Percentiles rank a stretch among this genome's conserved stretches.
These are phyloP conservation scores for Suillus alpinus DNA, from an alignment of 768 basidiomycete species.

Conservation along the genomic window DNA sequence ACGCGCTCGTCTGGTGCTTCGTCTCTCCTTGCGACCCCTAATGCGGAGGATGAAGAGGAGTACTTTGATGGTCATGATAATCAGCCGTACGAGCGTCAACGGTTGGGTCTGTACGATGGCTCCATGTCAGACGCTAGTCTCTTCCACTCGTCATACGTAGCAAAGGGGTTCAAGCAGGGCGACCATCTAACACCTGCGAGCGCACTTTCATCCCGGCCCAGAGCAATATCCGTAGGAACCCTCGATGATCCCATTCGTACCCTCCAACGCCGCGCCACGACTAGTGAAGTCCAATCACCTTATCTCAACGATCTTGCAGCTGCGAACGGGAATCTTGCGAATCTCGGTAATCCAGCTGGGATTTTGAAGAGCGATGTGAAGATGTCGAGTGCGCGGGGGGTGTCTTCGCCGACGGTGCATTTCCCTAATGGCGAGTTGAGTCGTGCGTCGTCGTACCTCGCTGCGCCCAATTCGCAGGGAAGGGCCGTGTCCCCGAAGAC, in stretches of 20 bases:
- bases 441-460: conserved; percentile 63
- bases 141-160: conserved; percentile 57
- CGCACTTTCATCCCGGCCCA: conserved; percentile 52
- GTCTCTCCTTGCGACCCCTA: conserved; percentile 62
- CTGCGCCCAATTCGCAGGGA: conserved; percentile 65
- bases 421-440: conserved; percentile 65
- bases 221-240: conserved; percentile 86
- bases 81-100: conserved; percentile 48
- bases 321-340: conserved; percentile 24
- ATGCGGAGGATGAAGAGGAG: conserved; percentile 71
- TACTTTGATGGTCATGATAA: conserved; percentile 62
- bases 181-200: conserved; percentile 58
- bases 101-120: conserved; percentile 60
- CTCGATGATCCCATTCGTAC: conserved; percentile 77
- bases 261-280: conserved; percentile 62
- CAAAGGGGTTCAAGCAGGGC: conserved; percentile 71
- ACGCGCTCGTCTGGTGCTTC: conserved; percentile 55
- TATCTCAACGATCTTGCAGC: conserved; percentile 58
- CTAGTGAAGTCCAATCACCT: conserved; percentile 51
- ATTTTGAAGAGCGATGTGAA: conserved; percentile 64
- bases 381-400: conserved; percentile 40
- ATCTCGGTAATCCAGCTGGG: conserved; percentile 30
- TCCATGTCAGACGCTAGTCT: conserved; percentile 49
- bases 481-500: conserved; percentile 83
- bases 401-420: conserved; percentile 53